phyloP scores from a whole-genome alignment of 2,329 filamentous ascomycete species.

The Verticillium nubilum region DNA sequence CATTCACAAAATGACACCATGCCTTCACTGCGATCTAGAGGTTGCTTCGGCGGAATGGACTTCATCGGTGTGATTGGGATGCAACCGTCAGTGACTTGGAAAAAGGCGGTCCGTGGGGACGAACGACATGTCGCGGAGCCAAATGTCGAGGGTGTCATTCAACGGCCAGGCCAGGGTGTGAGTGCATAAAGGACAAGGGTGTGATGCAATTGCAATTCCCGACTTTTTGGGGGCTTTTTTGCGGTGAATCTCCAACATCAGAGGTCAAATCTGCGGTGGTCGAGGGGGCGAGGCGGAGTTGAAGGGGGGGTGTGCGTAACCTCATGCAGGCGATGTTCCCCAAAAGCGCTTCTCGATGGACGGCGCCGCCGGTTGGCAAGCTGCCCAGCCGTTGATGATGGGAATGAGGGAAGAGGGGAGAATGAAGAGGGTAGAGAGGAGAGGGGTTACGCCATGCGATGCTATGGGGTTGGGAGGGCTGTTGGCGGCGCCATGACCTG shows the following conservation, averaged over 20 bases:
- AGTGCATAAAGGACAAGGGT: background rate
- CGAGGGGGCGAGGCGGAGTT: background rate
- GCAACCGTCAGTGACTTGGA: background rate
- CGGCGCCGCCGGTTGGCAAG: background rate
- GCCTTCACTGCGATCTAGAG: background rate
- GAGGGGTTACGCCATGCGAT: no score
- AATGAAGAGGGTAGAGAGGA: background rate
- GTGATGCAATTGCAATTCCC: background rate
- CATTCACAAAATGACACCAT: background rate
- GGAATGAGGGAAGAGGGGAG: background rate
- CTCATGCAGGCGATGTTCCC: background rate
- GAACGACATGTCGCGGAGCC: background rate
- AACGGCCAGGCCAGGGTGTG: background rate
- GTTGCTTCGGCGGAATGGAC: background rate
- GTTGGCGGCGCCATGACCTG: background rate
- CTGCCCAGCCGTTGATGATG: background rate
- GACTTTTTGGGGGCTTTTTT: constrained; percentile 1
- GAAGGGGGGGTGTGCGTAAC: background rate
- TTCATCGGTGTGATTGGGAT: background rate
- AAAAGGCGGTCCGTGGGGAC: background rate
- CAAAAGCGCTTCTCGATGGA: background rate
- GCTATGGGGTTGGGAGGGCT: background rate
- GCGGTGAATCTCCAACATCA: background rate
- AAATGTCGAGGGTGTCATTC: background rate
- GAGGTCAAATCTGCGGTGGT: background rate